Percentiles rank a stretch among this genome's conserved stretches.
phyloP scores from a whole-genome alignment of 108 stramenopile genomes.

The Schizochytrium sp. region DNA sequence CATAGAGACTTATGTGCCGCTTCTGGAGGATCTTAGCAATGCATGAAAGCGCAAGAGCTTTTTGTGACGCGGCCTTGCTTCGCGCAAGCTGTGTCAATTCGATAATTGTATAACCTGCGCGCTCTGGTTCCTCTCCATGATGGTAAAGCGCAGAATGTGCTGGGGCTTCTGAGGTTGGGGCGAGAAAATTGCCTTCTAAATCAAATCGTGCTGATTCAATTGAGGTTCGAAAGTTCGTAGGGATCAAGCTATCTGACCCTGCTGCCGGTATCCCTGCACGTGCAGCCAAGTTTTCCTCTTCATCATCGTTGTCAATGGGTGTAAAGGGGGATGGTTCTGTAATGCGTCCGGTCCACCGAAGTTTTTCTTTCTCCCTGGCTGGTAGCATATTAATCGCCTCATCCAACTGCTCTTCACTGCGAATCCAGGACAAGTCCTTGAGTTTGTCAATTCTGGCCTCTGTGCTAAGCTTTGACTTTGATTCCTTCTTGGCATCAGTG shows the following conservation, averaged over 20 bases:
- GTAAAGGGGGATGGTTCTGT: not conserved
- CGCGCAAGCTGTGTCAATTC: conserved; percentile 22
- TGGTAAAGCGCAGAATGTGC: conserved; percentile 45
- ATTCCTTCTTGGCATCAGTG: not conserved
- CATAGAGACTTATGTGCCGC: conserved; percentile 13
- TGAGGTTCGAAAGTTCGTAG: conserved; percentile 8
- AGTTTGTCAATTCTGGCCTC: not conserved
- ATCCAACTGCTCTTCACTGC: conserved; percentile 30
- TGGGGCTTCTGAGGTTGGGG: not conserved
- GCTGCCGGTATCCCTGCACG: not conserved
- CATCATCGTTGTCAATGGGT: not conserved
- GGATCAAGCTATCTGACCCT: not conserved
- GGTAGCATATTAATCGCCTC: conserved; percentile 52
- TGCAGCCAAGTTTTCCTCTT: not conserved
- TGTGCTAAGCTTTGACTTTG: not conserved
- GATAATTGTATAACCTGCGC: conserved; percentile 50
- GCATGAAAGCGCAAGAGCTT: conserved; percentile 29
- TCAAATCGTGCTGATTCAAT: conserved; percentile 33
- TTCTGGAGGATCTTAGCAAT: conserved; percentile 39
- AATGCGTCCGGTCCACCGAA: conserved; percentile 13
- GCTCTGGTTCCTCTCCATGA: conserved; percentile 45
- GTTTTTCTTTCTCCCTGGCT: not conserved
- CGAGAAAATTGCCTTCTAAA: conserved; percentile 4
- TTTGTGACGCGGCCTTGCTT: conserved; percentile 55
- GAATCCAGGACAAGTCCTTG: conserved; percentile 30